Percentiles rank a stretch among this genome's conserved stretches.
Evolutionary conservation across 2,329 filamentous ascomycete genomes (phyloP).

Genomic region (Phyllosticta citriasiana): DNA sequence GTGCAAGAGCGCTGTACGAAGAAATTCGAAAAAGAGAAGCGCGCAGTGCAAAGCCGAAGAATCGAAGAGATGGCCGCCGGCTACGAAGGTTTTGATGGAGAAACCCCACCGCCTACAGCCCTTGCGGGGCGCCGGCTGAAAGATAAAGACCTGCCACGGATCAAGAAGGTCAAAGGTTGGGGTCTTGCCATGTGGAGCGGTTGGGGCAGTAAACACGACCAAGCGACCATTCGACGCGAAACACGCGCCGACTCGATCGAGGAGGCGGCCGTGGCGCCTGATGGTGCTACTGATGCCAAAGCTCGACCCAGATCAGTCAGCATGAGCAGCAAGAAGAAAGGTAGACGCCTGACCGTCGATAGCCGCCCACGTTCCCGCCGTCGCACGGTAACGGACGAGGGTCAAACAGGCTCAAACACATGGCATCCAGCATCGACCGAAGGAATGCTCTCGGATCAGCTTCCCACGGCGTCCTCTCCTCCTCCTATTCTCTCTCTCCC

Average conservation of each 20-base stretch:
- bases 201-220: slow-evolving; percentile 85
- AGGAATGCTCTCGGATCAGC: background rate
- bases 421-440: background rate
- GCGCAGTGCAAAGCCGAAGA: slow-evolving; percentile 62
- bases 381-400: slow-evolving; percentile 23
- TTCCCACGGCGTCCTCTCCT: background rate
- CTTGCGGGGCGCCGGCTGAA: slow-evolving; percentile 59
- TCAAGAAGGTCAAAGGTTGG: slow-evolving; percentile 54
- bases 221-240: slow-evolving; percentile 48
- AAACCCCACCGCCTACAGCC: slow-evolving; percentile 74
- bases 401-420: slow-evolving; percentile 15
- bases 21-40: slow-evolving; percentile 59
- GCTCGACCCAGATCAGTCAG: slow-evolving; percentile 5
- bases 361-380: slow-evolving; percentile 20
- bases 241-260: slow-evolving; percentile 11
- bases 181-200: slow-evolving; percentile 75
- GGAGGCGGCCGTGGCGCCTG: background rate
- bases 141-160: slow-evolving; percentile 38
- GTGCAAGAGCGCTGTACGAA: slow-evolving; percentile 64
- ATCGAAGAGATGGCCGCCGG: slow-evolving; percentile 56
- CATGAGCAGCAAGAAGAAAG: slow-evolving; percentile 8
- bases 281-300: background rate
- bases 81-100: slow-evolving; percentile 61
- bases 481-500: background rate
- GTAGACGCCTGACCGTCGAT: slow-evolving; percentile 3